Base-by-base conservation (phyloP, 2,329 filamentous ascomycete species). In the Aquanectria penicillioides region DNA sequence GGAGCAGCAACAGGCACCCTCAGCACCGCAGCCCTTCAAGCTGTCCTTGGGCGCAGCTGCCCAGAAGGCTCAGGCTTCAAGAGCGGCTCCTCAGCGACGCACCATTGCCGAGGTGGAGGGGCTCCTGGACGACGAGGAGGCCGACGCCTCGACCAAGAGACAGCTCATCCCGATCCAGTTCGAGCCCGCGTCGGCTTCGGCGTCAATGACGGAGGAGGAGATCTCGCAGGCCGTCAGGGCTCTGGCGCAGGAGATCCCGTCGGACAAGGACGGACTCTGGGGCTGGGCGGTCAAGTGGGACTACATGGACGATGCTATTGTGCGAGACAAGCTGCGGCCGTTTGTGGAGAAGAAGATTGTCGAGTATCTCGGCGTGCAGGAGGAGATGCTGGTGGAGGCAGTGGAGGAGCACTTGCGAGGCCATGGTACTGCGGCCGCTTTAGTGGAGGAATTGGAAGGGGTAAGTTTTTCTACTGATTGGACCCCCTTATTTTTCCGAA, bases 281-380 rank as follows among this genome's bases (percentile, higher is more conserved):
- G 86, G 84, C n/a, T 98, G 93, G 92, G 81, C 90, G 15, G 88
- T 99, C 74, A 91, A 94, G 69, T 99, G 95, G 95, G 90, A 96
- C 48, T 92, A 89, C 76, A 84, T 99, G 73, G 92, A 96, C 72
- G 90, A 95, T 61, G 82, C 84, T 13, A 85, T 95, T 36, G 87
- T 98, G 59, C 86, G 87, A 60, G 91, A 96, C 64, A 94, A 97
- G 74, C 86, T 99, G 67, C 88, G 91, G 71, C 94, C 94, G 25
- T 99, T 97, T 78, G 92, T 98, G 55, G 93, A 97, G 81, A 97
- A 97, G 85, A 99, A 98, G 84, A 92, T 98, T 67, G 90, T 99
- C 60, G 95, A 99, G 77, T 96, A 95, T 69, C 85, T 99, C 44
- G 96, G 96, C 59, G 91, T 99, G 57, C 93, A 98, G 77, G 95